These are phyloP conservation scores for Lachnellula cervina DNA, from an alignment of 2,329 filamentous ascomycete genomes.

Conservation along the genomic window DNA sequence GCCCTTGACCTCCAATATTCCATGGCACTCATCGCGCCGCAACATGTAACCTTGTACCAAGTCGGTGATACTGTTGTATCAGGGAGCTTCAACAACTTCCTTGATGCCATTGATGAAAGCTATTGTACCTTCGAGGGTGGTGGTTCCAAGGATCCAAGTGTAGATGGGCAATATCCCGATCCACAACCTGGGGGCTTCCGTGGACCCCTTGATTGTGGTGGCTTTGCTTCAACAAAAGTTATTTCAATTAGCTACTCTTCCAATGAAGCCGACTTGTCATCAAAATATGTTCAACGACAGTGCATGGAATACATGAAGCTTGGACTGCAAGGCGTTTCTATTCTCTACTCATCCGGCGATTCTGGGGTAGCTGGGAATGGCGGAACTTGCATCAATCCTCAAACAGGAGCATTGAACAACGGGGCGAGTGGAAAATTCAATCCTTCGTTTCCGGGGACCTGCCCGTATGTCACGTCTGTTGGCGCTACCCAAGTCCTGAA, in stretches of 20 bases:
- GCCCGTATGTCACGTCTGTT: conserved; percentile 47
- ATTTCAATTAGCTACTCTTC: conserved; percentile 51
- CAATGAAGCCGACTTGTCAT: conserved; percentile 45
- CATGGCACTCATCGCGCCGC: conserved; percentile 47
- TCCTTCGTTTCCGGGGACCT: conserved; percentile 42
- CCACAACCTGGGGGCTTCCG: conserved; percentile 31
- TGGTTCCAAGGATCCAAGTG: conserved; percentile 32
- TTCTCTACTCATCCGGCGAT: conserved; percentile 48
- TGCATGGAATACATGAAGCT: conserved; percentile 55
- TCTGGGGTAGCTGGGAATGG: conserved; percentile 42
- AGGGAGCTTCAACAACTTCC: conserved; percentile 28
- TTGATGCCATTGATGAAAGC: conserved; percentile 41
- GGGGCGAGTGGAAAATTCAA: conserved; percentile 38
- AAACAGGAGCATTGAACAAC: conserved; percentile 32
- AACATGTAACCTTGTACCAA: conserved; percentile 46
- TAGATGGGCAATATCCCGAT: conserved; percentile 36
- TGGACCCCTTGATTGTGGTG: conserved; percentile 42
- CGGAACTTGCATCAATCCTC: conserved; percentile 34
- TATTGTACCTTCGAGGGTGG: conserved; percentile 43
- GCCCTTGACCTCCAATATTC: conserved; percentile 37
- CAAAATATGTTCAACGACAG: conserved; percentile 46
- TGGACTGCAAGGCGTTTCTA: conserved; percentile 45
- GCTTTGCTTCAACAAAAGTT: conserved; percentile 44
- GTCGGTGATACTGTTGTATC: conserved; percentile 34
- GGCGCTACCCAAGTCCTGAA: conserved; percentile 45